phyloP scores from a whole-genome alignment of 2,329 filamentous ascomycete species.

The Ascochyta pisi region DNA sequence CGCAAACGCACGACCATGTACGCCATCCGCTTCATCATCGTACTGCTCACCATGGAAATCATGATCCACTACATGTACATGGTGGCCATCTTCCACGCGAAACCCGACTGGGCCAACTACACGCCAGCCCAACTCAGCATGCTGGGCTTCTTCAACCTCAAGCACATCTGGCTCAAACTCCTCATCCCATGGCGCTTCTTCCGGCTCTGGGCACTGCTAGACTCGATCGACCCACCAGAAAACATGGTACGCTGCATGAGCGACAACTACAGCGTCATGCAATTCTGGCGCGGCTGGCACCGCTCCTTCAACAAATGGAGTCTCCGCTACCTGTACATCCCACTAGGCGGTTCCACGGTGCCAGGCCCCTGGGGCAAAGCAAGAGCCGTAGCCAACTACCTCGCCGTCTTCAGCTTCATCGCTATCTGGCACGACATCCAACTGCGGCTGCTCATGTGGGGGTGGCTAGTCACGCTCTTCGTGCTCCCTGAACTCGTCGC shows the following conservation, averaged over 20 bases:
- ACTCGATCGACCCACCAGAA: constrained; percentile 93
- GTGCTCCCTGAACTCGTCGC: constrained; percentile 87
- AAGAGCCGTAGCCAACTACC: constrained; percentile 73
- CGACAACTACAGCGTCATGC: constrained; percentile 88
- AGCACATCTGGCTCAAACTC: constrained; percentile 97
- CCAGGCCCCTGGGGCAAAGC: constrained; percentile 54
- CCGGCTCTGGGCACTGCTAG: constrained; percentile 90
- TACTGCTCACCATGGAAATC: constrained; percentile 83
- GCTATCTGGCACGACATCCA: constrained; percentile 98
- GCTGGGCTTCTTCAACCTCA: constrained; percentile 93
- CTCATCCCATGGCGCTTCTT: constrained; percentile 98
- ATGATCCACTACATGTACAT: constrained; percentile 92
- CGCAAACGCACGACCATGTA: constrained; percentile 77
- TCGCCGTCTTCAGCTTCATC: constrained; percentile 93
- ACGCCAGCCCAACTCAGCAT: constrained; percentile 86
- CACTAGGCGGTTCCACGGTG: constrained; percentile 73
- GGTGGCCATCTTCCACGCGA: constrained; percentile 84
- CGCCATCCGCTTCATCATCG: constrained; percentile 79
- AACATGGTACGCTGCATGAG: constrained; percentile 98
- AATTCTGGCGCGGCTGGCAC: constrained; percentile 98
- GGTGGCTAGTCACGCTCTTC: constrained; percentile 94
- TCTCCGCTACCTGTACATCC: constrained; percentile 91
- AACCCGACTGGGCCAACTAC: constrained; percentile 82
- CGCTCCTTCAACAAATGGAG: constrained; percentile 94
- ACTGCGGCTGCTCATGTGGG: constrained; percentile 89